A percentile compares a stretch with the other conserved stretches of the same genome.
Evolutionary conservation across 2,329 filamentous ascomycete genomes (phyloP).

Genomic region (Penicillium sp.): DNA sequence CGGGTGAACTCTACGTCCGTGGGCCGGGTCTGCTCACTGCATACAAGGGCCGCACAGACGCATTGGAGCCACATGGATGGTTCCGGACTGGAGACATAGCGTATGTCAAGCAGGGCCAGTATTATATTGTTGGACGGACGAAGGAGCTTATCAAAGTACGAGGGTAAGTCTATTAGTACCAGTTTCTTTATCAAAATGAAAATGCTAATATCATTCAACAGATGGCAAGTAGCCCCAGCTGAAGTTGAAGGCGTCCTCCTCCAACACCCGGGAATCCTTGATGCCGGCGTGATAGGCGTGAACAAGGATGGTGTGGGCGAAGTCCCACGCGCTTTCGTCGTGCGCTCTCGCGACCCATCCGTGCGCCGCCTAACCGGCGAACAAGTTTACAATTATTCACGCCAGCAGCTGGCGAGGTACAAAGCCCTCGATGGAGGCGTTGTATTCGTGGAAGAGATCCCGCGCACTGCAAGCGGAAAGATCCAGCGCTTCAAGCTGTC

Average conservation of each 20-base stretch:
- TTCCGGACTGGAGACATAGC: conserved; percentile 46
- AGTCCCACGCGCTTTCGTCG: conserved; percentile 48
- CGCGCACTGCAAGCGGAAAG: conserved; percentile 50
- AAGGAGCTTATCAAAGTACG: conserved; percentile 49
- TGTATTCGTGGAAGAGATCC: conserved; percentile 48
- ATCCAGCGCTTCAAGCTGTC: conserved; percentile 43
- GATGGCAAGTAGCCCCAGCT: conserved; percentile 49
- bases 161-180: conserved; percentile 31
- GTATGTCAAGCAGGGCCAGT: conserved; percentile 33
- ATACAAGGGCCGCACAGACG: conserved; percentile 37
- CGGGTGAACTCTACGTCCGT: conserved; percentile 44
- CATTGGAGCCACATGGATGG: conserved; percentile 39
- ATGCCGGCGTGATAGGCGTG: conserved; percentile 48
- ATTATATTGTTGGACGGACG: conserved; percentile 41
- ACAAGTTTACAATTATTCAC: conserved; percentile 44
- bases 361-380: conserved; percentile 31
- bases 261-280: conserved; percentile 42
- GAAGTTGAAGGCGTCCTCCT: conserved; percentile 48
- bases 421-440: conserved; percentile 49
- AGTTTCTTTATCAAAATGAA: neutral
- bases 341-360: conserved; percentile 27
- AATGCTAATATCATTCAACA: conserved; percentile 7
- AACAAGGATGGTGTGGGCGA: conserved; percentile 34
- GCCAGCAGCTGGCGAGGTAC: conserved; percentile 45
- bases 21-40: conserved; percentile 34